Evolutionary conservation across 1,284 basidiomycete species (phyloP), one percentile per base, ranked within the genome.

Genomic region (Leccinum subatratum): DNA sequence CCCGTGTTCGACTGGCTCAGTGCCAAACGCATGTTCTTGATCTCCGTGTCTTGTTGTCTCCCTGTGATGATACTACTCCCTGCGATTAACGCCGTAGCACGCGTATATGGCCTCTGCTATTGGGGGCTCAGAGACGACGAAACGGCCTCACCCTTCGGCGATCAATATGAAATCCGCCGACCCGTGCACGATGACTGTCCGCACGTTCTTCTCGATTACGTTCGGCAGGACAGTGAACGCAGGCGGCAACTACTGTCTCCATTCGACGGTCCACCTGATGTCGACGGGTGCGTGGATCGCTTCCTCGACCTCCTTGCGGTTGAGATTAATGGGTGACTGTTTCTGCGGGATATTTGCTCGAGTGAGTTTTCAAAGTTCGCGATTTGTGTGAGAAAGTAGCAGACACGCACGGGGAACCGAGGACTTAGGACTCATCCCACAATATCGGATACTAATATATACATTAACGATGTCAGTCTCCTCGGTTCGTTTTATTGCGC

Each of bases 141-240:
- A 30, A n/a, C 51, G n/a, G 73, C 84, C 30, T 68, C 68, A 89
- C 86, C 90, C 90, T 69, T 90, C 87, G 8, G 89, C 85, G 63
- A 92, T 90, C 59, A 91, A 77, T 68, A 88, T 82, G 70, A 85
- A 91, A 75, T 92, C 90, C 1, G 85, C 87, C 62, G 90, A 78
- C 0, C 91, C 91, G 68, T 93, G 90, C 4, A 86, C 81, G 66
- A 93, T 86, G 16, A 92, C 87, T 3, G 82, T 84, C 61, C 89
- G 81, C 67, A 86, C 80, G 75, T 82, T 92, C 79, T 88, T 90
- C 78, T 92, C 89, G 67, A 92, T 91, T 57, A 90, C 89, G 68
- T 79, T 87, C 4, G 90, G 88, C 14, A 92, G 79, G 6, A 91
- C 89, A 11, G 80, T 85, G 62, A 90, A 79, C 0, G 84, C 82